These are phyloP conservation scores for Cladosporium austrohemisphaericum DNA, from an alignment of 2,329 filamentous ascomycete genomes.

Conservation along the genomic window DNA sequence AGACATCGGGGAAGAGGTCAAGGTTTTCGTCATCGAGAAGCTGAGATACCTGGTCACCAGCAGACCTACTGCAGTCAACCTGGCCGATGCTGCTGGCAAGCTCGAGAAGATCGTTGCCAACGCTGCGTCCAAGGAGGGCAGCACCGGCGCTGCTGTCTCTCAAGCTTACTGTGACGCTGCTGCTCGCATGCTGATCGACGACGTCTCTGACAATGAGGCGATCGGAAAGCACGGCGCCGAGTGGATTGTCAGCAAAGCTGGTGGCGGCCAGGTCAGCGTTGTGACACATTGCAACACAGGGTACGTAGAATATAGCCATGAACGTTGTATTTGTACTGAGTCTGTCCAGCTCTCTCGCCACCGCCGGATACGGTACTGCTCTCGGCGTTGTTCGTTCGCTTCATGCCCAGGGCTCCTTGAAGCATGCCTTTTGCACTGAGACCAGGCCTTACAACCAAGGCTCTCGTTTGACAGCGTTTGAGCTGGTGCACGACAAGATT, in stretches of 20 bases:
- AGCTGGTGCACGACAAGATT: conserved; percentile 90
- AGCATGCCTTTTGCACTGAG: conserved; percentile 92
- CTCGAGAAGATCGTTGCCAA: conserved; percentile 64
- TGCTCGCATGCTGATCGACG: conserved; percentile 80
- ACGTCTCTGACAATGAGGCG: conserved; percentile 78
- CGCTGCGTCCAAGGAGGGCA: conserved; percentile 40
- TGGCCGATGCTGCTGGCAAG: conserved; percentile 82
- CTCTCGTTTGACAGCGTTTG: conserved; percentile 88
- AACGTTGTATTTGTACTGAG: conserved; percentile 23
- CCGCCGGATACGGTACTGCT: conserved; percentile 95
- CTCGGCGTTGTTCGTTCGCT: conserved; percentile 89
- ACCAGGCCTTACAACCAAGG: conserved; percentile 98
- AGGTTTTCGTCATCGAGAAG: conserved; percentile 66
- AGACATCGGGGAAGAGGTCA: conserved; percentile 57
- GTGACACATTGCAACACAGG: conserved; percentile 98
- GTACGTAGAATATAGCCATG: conserved; percentile 40
- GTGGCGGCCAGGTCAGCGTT: conserved; percentile 64
- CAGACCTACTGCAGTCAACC: conserved; percentile 89
- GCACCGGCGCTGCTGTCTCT: conserved; percentile 55
- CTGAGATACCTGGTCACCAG: conserved; percentile 85
- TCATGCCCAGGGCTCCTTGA: conserved; percentile 60
- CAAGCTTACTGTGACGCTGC: conserved; percentile 72
- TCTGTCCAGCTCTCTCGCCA: conserved; percentile 70
- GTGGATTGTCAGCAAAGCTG: conserved; percentile 68
- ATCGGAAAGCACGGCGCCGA: conserved; percentile 80